Conservation (phyloP, 2,329 filamentous ascomycete species). For the Aspergillus flavus region DNA sequence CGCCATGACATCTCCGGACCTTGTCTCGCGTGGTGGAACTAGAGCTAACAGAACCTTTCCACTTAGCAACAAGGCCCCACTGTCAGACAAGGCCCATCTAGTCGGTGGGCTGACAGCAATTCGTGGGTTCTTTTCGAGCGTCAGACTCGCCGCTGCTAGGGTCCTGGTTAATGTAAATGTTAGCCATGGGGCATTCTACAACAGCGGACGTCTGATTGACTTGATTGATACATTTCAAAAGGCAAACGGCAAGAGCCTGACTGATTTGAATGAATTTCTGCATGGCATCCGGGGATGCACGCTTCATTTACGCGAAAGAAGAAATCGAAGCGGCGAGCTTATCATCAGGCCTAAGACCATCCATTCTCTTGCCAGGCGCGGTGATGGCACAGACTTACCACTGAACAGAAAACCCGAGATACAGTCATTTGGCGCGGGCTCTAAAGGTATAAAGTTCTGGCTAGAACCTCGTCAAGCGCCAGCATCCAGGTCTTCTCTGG, state of each 20-base stretch:
- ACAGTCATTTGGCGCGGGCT: neutral
- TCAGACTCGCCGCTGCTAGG: neutral
- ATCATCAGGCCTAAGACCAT: constrained; percentile 3
- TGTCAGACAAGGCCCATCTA: neutral
- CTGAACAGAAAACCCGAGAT: neutral
- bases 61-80: neutral
- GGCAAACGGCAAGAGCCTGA: neutral
- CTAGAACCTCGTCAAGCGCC: neutral
- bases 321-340: neutral
- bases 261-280: neutral
- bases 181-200: neutral
- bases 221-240: neutral
- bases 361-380: neutral
- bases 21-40: neutral
- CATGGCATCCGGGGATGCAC: neutral
- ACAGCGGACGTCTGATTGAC: neutral
- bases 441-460: constrained; percentile 9
- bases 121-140: neutral
- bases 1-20: neutral
- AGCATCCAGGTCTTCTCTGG: neutral
- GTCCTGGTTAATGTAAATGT: neutral
- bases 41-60: neutral
- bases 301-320: neutral
- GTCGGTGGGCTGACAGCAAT: neutral
- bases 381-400: neutral